phyloP scores from a whole-genome alignment of 805 yeast genomes.

The Kuraishia molischiana region DNA sequence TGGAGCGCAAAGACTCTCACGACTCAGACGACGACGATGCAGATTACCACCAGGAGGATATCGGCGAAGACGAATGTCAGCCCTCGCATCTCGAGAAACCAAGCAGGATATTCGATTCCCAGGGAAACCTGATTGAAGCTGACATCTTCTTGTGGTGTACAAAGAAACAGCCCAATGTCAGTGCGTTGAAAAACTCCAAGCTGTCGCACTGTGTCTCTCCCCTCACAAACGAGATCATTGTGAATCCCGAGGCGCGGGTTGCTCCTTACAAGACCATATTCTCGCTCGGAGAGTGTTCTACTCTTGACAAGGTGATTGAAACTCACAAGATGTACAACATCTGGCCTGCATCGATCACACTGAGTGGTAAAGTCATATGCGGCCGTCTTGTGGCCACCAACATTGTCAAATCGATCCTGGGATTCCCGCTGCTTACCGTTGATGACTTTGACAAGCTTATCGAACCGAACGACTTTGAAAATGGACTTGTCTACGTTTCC shows the following conservation, averaged over 20 bases:
- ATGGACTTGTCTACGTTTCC: slow-evolving; percentile 4
- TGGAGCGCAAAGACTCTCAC: background rate
- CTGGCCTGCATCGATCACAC: slow-evolving; percentile 3
- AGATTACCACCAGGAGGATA: background rate
- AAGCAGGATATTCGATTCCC: background rate
- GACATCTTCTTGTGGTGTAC: slow-evolving; percentile 7
- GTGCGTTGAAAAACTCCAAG: slow-evolving; percentile 2
- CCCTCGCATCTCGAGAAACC: slow-evolving; percentile 3
- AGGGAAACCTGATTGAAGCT: slow-evolving; percentile 2
- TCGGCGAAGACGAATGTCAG: background rate
- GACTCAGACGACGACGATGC: background rate
- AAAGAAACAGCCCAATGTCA: slow-evolving; percentile 4
- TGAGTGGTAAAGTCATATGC: slow-evolving; percentile 5
- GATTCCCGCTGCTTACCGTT: slow-evolving; percentile 1
- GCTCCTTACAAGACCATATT: slow-evolving; percentile 1
- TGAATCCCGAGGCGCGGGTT: slow-evolving; percentile 2
- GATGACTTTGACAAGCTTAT: slow-evolving; percentile 3
- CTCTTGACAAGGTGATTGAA: slow-evolving; percentile 4
- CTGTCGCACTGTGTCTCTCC: slow-evolving; percentile 4
- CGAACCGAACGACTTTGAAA: slow-evolving; percentile 1
- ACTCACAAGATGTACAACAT: slow-evolving; percentile 3
- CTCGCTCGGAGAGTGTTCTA: slow-evolving; percentile 6
- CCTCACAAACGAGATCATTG: slow-evolving; percentile 4
- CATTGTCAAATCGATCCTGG: slow-evolving; percentile 1
- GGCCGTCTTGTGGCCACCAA: slow-evolving; percentile 7